Evolutionary conservation across 2,329 filamentous ascomycete genomes (phyloP).

Genomic region (Pyricularia grisea): DNA sequence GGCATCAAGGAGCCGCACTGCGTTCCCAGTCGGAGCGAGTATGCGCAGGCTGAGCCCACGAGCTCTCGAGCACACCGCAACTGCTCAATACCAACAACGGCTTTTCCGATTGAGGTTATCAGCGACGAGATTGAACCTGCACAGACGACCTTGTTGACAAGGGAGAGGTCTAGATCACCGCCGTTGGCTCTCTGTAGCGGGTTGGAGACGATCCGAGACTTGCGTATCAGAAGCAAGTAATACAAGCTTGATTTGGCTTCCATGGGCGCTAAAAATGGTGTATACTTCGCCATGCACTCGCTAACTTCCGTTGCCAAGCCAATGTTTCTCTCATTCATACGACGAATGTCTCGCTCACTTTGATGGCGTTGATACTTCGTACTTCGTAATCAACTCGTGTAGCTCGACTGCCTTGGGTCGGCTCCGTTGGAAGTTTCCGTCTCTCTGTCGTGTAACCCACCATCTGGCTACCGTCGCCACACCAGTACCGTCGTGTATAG

Average conservation of each 20-base stretch:
- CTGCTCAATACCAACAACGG: background rate
- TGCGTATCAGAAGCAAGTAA: constrained; percentile 19
- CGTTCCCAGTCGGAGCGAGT: constrained; percentile 27
- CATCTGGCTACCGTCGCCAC: background rate
- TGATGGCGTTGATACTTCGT: background rate
- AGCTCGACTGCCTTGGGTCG: background rate
- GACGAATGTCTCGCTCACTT: background rate
- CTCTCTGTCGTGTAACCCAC: background rate
- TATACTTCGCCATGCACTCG: background rate
- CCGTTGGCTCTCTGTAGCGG: constrained; percentile 11
- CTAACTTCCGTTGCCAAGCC: background rate
- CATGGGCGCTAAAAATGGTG: background rate
- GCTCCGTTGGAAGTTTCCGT: background rate
- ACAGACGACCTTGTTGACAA: background rate
- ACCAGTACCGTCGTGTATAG: background rate
- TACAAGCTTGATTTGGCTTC: background rate
- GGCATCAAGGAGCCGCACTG: constrained; percentile 42
- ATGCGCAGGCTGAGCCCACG: background rate
- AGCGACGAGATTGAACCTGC: background rate
- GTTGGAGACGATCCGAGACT: constrained; percentile 19
- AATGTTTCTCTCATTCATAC: background rate
- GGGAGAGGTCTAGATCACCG: background rate
- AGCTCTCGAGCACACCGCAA: background rate
- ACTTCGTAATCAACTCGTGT: background rate
- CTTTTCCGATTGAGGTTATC: background rate